Evolutionary conservation across 805 yeast genomes (phyloP).

Genomic region (Clavispora vitiphila): DNA sequence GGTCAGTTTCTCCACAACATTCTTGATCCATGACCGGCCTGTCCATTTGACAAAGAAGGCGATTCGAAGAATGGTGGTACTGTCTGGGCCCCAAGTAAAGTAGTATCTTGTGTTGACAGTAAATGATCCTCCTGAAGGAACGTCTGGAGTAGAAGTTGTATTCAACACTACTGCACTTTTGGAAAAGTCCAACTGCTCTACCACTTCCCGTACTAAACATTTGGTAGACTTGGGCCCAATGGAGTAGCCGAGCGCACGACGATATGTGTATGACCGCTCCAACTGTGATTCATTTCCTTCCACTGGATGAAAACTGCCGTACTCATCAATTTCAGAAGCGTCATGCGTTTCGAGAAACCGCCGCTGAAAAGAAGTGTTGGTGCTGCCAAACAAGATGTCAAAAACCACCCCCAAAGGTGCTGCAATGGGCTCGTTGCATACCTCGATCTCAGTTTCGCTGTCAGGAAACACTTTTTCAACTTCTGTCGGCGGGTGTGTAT

Average conservation of each 20-base stretch:
- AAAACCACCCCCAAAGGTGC: slow-evolving; percentile 67
- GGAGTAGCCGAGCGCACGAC: slow-evolving; percentile 60
- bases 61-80: slow-evolving; percentile 54
- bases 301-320: slow-evolving; percentile 7
- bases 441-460: slow-evolving; percentile 45
- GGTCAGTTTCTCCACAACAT: slow-evolving; percentile 70
- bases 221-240: slow-evolving; percentile 75
- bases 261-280: slow-evolving; percentile 51
- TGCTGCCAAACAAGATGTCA: slow-evolving; percentile 53
- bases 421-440: slow-evolving; percentile 47
- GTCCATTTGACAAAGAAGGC: slow-evolving; percentile 85
- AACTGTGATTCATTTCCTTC: slow-evolving; percentile 29
- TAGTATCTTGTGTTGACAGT: slow-evolving; percentile 67
- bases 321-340: slow-evolving; percentile 53
- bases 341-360: slow-evolving; percentile 53
- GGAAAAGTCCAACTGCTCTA: slow-evolving; percentile 49
- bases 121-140: slow-evolving; percentile 87
- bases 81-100: slow-evolving; percentile 68
- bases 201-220: slow-evolving; percentile 57
- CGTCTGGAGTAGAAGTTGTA: slow-evolving; percentile 63
- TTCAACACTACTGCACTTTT: slow-evolving; percentile 48
- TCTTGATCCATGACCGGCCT: slow-evolving; percentile 77
- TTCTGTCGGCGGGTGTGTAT: slow-evolving; percentile 44
- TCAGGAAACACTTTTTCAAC: slow-evolving; percentile 6
- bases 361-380: slow-evolving; percentile 43